Base-by-base conservation (phyloP, 768 basidiomycete species). In the Guyanaporus albipodus region DNA sequence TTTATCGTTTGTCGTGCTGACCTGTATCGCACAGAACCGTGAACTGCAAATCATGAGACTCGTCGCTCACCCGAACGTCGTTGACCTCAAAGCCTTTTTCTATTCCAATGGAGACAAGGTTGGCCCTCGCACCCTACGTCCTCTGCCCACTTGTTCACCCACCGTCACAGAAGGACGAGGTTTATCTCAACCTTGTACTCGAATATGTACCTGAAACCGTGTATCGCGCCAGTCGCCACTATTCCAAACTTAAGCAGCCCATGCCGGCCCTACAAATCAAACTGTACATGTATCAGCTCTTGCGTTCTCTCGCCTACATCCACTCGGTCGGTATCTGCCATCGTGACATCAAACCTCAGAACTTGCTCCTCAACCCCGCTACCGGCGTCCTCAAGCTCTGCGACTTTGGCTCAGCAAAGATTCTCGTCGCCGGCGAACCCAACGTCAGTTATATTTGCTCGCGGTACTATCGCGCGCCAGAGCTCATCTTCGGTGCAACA, bases 191-290 rank as follows among this genome's bases (percentile, higher is more conserved):
- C 68, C 87, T 99, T 66, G 93, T 99, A 26, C 83, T 96, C 60
- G 96, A 99, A 83, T 99, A 92, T 70, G 93, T 99, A 41, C 96
- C 96, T 32, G 96, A 98, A 74, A 99, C 96, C 14, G 96, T 99
- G 47, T 98, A 98, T 73, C 91, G 95, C 62, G 96, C 95, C 22
- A 95, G 91, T 64, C 85, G 95, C 63, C 95, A 97, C 73, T 99
- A 98, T 68, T 90, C 94, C 57, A 98, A 98, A 72, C 88, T 99
- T 72, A 99, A 99, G 76, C 96, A 99, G 67, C 90, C 91, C 49
- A 99, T 99, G 96, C 96, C 96, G 24, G 97, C 93, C 84, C 82
- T 96, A 42, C 96, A 98, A 75, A 94, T 99, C 77, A 98, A 98
- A 76, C 73, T 99, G 62, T 99, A 99, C 77, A 98, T 97, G 94